Evolutionary conservation across 176 grass and related monocot species (phyloP).

Genomic region (Oryza meyeriana): DNA sequence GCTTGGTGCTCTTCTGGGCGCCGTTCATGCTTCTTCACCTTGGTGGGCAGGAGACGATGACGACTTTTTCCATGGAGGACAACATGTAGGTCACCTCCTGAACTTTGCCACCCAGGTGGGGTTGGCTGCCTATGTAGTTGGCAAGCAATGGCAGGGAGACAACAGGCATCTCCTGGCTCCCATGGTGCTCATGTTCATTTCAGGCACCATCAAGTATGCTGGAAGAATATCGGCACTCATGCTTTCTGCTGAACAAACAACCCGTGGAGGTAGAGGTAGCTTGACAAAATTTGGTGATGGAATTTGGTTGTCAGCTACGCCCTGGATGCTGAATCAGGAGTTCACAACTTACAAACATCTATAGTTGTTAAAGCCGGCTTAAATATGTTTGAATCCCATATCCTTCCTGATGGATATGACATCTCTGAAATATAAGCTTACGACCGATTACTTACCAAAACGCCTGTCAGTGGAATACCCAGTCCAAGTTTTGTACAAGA

Average conservation of each 20-base stretch:
- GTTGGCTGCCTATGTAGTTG: constrained; percentile 6
- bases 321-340: too few species aligned
- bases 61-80: constrained; percentile 40
- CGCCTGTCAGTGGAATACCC: background rate
- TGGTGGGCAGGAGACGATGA: constrained; percentile 47
- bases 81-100: constrained; percentile 38
- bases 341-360: background rate
- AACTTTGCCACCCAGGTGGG: background rate
- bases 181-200: constrained; percentile 17
- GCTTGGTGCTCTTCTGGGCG: constrained; percentile 30
- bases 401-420: background rate
- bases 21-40: constrained; percentile 56
- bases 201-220: constrained; percentile 22
- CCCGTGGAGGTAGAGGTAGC: background rate
- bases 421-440: background rate
- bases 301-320: too few species aligned
- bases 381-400: background rate
- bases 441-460: too few species aligned
- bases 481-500: background rate
- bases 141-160: constrained; percentile 9
- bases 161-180: background rate
- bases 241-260: background rate
- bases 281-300: background rate
- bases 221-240: constrained; percentile 32
- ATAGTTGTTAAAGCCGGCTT: background rate